Conservation (phyloP, 345 rosid species). For the Microthlaspi erraticum region DNA sequence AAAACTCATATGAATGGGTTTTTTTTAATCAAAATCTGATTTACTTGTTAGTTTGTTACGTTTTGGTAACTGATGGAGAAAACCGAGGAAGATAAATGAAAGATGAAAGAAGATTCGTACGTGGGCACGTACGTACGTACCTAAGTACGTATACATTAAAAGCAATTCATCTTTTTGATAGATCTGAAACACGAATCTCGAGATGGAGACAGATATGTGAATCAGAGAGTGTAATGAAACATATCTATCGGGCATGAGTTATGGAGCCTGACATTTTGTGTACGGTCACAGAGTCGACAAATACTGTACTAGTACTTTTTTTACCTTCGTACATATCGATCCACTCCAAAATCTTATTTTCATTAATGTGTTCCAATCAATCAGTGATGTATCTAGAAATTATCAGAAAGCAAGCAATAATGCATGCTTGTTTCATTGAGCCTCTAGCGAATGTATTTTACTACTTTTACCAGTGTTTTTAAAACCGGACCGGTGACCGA, state of each 20-base stretch:
- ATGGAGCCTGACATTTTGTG: slow-evolving; percentile 44
- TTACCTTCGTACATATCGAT: slow-evolving; percentile 38
- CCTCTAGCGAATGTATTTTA: neutral
- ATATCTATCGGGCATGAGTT: slow-evolving; percentile 40
- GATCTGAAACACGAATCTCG: slow-evolving; percentile 42
- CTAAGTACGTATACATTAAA: slow-evolving; percentile 39
- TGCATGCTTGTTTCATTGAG: neutral
- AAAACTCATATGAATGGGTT: too few species aligned
- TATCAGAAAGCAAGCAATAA: neutral
- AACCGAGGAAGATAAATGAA: slow-evolving; percentile 11
- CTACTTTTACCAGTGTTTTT: too few species aligned
- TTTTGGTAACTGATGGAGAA: slow-evolving; percentile 10
- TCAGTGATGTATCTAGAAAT: slow-evolving; percentile 2
- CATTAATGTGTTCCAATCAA: slow-evolving; percentile 28
- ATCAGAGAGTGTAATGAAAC: slow-evolving; percentile 35
- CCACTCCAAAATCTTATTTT: slow-evolving; percentile 26
- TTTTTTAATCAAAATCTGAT: neutral
- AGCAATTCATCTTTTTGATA: slow-evolving; percentile 16
- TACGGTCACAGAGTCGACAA: slow-evolving; percentile 42
- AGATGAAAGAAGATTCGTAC: slow-evolving; percentile 42
- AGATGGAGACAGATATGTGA: slow-evolving; percentile 41
- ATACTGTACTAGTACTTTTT: slow-evolving; percentile 20
- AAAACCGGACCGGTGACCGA: too few species aligned
- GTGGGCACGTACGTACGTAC: slow-evolving; percentile 26
- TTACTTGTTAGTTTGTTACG: neutral